Conservation (phyloP, 139 green algal species). For the Asterochloris sp. region DNA sequence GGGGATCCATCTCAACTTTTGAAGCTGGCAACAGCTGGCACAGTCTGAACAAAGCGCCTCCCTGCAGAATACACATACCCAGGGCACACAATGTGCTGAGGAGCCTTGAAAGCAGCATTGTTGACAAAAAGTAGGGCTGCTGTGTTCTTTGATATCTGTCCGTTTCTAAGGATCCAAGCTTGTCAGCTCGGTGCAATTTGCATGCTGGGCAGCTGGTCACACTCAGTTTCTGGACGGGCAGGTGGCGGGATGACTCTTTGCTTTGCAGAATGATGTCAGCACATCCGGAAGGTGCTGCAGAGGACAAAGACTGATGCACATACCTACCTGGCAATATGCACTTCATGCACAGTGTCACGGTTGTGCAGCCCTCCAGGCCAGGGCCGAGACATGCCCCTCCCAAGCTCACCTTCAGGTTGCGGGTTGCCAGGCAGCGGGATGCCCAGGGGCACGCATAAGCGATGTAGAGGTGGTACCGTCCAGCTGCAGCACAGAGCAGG, state of each 20-base stretch:
- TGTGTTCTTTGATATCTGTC: too few species aligned
- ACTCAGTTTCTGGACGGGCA: too few species aligned
- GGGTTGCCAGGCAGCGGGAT: constrained; percentile 55
- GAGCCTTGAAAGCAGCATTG: too few species aligned
- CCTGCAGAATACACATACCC: too few species aligned
- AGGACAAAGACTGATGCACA: not conserved
- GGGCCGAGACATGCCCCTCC: not conserved
- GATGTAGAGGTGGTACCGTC: constrained; percentile 96
- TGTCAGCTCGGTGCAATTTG: too few species aligned
- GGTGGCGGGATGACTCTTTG: not conserved
- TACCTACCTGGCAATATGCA: not conserved
- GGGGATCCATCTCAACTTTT: too few species aligned
- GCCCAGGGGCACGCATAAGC: constrained; percentile 94
- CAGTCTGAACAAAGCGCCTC: too few species aligned
- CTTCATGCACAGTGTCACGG: not conserved
- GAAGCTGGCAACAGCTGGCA: too few species aligned
- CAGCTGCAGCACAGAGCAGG: constrained; percentile 36
- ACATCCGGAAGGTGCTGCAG: not conserved
- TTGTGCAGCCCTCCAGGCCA: not conserved
- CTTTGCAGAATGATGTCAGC: not conserved
- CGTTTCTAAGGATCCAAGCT: too few species aligned
- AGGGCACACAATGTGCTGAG: too few species aligned
- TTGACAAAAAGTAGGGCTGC: too few species aligned
- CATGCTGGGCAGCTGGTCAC: too few species aligned
- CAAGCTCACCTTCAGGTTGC: constrained; percentile 71